These are phyloP conservation scores for Solanum pinnatisectum DNA, from an alignment of 257 asterid species.

Conservation along the genomic window DNA sequence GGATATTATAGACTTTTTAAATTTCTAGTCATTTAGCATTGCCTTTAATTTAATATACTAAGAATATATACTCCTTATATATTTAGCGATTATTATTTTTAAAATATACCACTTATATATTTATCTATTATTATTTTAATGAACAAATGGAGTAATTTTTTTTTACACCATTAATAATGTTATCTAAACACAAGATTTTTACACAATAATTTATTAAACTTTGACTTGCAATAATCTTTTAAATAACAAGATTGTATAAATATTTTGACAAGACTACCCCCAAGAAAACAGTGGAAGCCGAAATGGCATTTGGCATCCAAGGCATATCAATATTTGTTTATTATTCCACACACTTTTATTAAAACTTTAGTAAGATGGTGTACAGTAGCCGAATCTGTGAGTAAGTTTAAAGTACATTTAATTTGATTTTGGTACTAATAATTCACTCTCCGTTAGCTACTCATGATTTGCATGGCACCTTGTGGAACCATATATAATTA, in stretches of 20 bases:
- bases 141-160: no score
- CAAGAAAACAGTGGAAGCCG: not conserved
- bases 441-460: not conserved
- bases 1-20: no score
- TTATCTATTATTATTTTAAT: no score
- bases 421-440: not conserved
- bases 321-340: not conserved
- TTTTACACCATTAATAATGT: no score
- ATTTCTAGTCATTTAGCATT: no score
- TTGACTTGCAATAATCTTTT: not conserved
- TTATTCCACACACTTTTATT: not conserved
- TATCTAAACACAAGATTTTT: no score
- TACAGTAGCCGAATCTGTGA: slow-evolving; percentile 6
- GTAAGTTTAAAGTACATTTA: not conserved
- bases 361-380: not conserved
- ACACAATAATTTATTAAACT: no score
- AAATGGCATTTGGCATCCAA: slow-evolving; percentile 7
- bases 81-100: no score
- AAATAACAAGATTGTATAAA: not conserved
- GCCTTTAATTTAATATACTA: no score
- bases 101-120: no score
- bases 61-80: no score
- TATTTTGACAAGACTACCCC: not conserved
- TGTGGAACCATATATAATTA: not conserved
- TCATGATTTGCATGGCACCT: not conserved